A percentile compares a stretch with the other conserved stretches of the same genome.
These are phyloP conservation scores for Scutellaria minor DNA, from an alignment of 257 asterid species.

Conservation along the genomic window DNA sequence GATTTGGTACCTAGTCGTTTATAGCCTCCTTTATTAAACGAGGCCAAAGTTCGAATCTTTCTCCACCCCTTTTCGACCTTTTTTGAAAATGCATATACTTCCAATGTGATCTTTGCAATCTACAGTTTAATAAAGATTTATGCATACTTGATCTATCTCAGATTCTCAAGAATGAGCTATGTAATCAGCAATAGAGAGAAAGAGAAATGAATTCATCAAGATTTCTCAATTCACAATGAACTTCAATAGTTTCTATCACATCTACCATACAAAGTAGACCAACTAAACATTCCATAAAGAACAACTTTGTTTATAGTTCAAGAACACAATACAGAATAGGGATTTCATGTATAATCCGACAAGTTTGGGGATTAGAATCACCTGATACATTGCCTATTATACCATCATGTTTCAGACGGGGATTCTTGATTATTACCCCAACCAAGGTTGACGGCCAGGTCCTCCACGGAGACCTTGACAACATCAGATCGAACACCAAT, in stretches of 20 bases:
- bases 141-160: neutral
- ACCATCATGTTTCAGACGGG: slow-evolving; percentile 33
- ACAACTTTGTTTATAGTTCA: neutral
- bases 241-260: slow-evolving; percentile 28
- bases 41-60: neutral
- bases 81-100: neutral
- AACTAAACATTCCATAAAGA: neutral
- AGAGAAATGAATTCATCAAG: neutral
- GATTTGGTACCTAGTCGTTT: neutral
- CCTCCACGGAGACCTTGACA: slow-evolving; percentile 84
- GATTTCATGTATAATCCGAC: neutral
- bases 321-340: neutral
- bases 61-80: neutral
- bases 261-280: slow-evolving; percentile 19
- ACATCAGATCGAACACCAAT: slow-evolving; percentile 85
- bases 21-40: neutral
- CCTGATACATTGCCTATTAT: slow-evolving; percentile 37
- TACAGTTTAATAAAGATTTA: neutral
- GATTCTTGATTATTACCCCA: slow-evolving; percentile 52
- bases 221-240: neutral
- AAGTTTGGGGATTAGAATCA: slow-evolving; percentile 33
- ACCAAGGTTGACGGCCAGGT: slow-evolving; percentile 69
- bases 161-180: neutral
- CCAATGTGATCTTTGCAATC: neutral
- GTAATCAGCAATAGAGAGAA: neutral